Base-by-base conservation (phyloP, 768 basidiomycete species). In the Mycena maculata region DNA sequence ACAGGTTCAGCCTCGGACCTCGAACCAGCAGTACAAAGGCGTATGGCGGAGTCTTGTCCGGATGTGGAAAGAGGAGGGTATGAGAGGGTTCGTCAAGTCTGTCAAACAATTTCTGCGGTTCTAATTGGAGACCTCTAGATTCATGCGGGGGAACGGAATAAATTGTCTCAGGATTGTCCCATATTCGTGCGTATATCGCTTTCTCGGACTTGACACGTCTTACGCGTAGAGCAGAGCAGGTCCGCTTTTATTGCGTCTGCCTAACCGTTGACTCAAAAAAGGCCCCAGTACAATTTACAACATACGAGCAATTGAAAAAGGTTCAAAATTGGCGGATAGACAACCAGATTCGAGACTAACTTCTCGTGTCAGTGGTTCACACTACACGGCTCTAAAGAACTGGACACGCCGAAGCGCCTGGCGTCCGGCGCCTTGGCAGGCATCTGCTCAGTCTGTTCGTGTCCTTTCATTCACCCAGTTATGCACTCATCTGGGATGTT, bases 1-100 rank as follows among this genome's bases (percentile, higher is more conserved):
- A 76, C 96, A 98, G 82, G 95, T 95, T n/a, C 97, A 98, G 76
- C 91, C 90, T 28, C 85, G 80, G 48, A 79, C 84, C 30, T 84
- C 87, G 18, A 82, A 85, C 69, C 78, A 82, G 54, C 91, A 92
- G 73, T 96, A 96, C 79, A 89, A 84, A 71, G 95, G 95, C 22
- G 94, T 96, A 38, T 94, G 90, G 88, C 81, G 87, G 20, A 93
- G 92, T 71, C 86, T 97, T 48, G 85, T 86, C 20, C 88, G 96
- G 68, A 96, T 96, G 90, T 98, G 94, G 93, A 80, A 82, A 69
- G 96, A 98, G 76, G 97, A 99, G 78, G 97, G 97, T 10, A 90
- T 96, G 78, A 87, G 80, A 76, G 97, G 96, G 69, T 67, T 22
- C n/a, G 44, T 28, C 39, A 30, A 55, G 20, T n/a, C 36, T 44